phyloP scores from a whole-genome alignment of 2,329 filamentous ascomycete species.

The Aspergillus proliferans region DNA sequence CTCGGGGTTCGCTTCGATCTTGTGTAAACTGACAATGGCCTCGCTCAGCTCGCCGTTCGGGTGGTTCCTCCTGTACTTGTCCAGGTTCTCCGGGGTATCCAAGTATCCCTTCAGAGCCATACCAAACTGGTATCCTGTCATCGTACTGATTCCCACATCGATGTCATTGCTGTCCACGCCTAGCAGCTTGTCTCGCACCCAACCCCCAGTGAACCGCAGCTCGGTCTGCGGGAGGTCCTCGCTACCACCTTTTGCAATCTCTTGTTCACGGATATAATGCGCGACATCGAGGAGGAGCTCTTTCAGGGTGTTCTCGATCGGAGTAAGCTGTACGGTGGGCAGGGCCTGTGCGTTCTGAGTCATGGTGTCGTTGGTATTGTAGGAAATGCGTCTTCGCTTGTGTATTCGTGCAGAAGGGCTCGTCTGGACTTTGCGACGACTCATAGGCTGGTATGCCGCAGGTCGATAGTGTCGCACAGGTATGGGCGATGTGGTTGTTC shows the following conservation, averaged over 20 bases:
- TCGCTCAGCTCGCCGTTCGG: constrained; percentile 49
- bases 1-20: constrained; percentile 85
- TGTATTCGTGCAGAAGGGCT: constrained; percentile 17
- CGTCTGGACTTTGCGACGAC: constrained; percentile 12
- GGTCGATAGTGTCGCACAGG: constrained; percentile 1
- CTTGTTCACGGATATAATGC: constrained; percentile 48
- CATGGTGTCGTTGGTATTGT: constrained; percentile 18
- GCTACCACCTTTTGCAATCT: constrained; percentile 33
- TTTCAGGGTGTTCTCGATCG: constrained; percentile 65
- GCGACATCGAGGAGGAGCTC: constrained; percentile 79
- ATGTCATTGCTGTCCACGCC: constrained; percentile 44
- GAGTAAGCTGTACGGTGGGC: constrained; percentile 55
- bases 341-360: constrained; percentile 7
- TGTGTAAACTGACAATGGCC: constrained; percentile 71
- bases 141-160: constrained; percentile 44
- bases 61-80: constrained; percentile 42
- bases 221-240: constrained; percentile 24
- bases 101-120: constrained; percentile 39
- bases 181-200: constrained; percentile 47
- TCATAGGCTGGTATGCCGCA: constrained; percentile 17
- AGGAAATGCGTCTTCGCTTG: constrained; percentile 30
- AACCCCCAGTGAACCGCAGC: constrained; percentile 45
- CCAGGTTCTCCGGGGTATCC: constrained; percentile 32
- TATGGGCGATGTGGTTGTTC: constrained; percentile 3
- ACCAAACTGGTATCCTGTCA: constrained; percentile 46